Evolutionary conservation across 768 basidiomycete genomes (phyloP).

Genomic region (Trametopsis cervina): DNA sequence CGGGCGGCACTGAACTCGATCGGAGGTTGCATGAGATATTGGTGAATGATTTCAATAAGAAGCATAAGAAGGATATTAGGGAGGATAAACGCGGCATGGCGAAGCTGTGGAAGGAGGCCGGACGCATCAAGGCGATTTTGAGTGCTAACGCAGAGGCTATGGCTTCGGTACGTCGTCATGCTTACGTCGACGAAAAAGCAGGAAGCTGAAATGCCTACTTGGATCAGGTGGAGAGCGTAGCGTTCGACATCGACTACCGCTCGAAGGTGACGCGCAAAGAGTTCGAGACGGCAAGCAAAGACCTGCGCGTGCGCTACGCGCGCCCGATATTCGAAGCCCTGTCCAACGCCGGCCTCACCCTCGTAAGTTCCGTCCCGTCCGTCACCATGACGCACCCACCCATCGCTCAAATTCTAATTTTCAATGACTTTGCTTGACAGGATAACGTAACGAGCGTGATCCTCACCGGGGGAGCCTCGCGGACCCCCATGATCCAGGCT

Average conservation of each 20-base stretch:
- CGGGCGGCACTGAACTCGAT: conserved; percentile 83
- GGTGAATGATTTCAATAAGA: conserved; percentile 64
- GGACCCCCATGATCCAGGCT: conserved; percentile 87
- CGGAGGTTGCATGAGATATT: conserved; percentile 77
- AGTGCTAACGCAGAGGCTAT: conserved; percentile 85
- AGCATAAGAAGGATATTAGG: conserved; percentile 61
- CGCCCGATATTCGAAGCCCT: conserved; percentile 74
- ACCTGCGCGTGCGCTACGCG: conserved; percentile 56
- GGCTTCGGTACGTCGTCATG: conserved; percentile 48
- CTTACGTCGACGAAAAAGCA: not conserved
- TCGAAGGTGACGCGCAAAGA: conserved; percentile 65
- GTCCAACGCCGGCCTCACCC: conserved; percentile 51
- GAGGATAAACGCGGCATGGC: conserved; percentile 81
- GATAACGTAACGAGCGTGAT: conserved; percentile 82
- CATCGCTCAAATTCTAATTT: not conserved
- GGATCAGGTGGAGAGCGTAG: conserved; percentile 74
- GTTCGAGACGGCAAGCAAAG: conserved; percentile 72
- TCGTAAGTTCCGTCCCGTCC: conserved; percentile 37
- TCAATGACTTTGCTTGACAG: conserved; percentile 32
- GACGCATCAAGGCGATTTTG: conserved; percentile 82
- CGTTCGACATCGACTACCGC: conserved; percentile 88
- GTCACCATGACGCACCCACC: not conserved
- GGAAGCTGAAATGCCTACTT: not conserved
- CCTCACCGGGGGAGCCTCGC: conserved; percentile 84
- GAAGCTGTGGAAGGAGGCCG: conserved; percentile 92